Conservation (phyloP, 2,329 filamentous ascomycete species). For the Neoscytalidium dimidiatum region DNA sequence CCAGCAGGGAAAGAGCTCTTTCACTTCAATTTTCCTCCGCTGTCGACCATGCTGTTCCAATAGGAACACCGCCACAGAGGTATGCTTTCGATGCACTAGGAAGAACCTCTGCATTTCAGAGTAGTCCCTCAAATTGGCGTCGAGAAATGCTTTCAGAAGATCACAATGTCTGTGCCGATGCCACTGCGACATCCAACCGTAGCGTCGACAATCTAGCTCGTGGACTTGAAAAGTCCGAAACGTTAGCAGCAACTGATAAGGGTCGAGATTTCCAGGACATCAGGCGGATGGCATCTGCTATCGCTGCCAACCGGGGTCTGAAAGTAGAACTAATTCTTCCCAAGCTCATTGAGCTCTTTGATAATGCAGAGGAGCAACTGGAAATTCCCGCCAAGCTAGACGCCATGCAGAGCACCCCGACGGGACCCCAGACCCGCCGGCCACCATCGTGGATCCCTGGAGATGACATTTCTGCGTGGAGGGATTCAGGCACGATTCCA, state of each 20-base stretch:
- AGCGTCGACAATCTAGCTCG: background rate
- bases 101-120: background rate
- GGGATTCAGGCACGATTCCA: background rate
- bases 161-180: background rate
- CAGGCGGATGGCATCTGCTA: conserved; percentile 7
- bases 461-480: background rate
- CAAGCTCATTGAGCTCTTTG: conserved; percentile 37
- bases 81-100: background rate
- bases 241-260: background rate
- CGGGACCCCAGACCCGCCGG: conserved; percentile 5
- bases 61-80: conserved; percentile 6
- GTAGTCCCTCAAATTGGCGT: background rate
- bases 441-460: conserved; percentile 14
- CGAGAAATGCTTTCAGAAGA: background rate
- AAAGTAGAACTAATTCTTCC: conserved; percentile 33
- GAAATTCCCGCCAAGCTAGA: background rate
- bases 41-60: background rate
- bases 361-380: conserved; percentile 19
- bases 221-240: background rate
- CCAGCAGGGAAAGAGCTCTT: conserved; percentile 30
- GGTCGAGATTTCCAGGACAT: conserved; percentile 10
- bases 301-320: conserved; percentile 39
- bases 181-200: background rate
- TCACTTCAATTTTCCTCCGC: conserved; percentile 24
- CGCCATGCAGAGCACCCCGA: conserved; percentile 3